Evolutionary conservation across 2,329 filamentous ascomycete species (phyloP).

Genomic region (Penicillium sp.): DNA sequence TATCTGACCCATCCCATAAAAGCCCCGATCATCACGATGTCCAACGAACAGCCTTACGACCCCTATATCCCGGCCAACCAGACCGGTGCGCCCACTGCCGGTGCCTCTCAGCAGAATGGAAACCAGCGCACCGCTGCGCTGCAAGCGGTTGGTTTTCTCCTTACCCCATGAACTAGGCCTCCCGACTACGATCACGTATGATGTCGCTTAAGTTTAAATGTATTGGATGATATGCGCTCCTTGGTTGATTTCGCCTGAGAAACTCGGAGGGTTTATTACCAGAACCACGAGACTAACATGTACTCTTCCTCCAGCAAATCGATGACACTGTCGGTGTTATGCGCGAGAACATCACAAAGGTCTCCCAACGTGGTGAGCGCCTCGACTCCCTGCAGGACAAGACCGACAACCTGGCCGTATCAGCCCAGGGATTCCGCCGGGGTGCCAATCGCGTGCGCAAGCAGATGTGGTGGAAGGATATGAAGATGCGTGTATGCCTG

Average conservation of each 20-base stretch:
- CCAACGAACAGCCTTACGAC: slow-evolving; percentile 69
- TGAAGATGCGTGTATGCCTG: slow-evolving; percentile 99
- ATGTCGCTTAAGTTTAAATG: background rate
- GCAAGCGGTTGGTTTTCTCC: slow-evolving; percentile 71
- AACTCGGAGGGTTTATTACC: background rate
- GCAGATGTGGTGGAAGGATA: slow-evolving; percentile 99
- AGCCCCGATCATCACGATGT: slow-evolving; percentile 45
- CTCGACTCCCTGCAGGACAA: slow-evolving; percentile 89
- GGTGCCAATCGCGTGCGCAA: slow-evolving; percentile 95
- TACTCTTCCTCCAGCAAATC: slow-evolving; percentile 71
- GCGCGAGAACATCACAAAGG: slow-evolving; percentile 96
- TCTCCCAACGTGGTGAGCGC: slow-evolving; percentile 86
- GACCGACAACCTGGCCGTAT: slow-evolving; percentile 86
- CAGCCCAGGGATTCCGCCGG: slow-evolving; percentile 91
- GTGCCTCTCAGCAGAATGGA: slow-evolving; percentile 53
- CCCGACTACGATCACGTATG: background rate
- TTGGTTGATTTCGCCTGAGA: background rate
- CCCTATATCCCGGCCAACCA: slow-evolving; percentile 78
- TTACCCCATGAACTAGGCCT: slow-evolving; percentile 12
- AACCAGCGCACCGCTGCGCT: slow-evolving; percentile 70
- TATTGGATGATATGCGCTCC: background rate
- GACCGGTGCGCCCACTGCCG: slow-evolving; percentile 45
- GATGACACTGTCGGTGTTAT: slow-evolving; percentile 93
- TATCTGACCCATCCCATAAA: slow-evolving; percentile 10
- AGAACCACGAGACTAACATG: slow-evolving; percentile 19